Percentiles rank a stretch among this genome's conserved stretches.
These are phyloP conservation scores for Tulasnella sp. DNA, from an alignment of 768 basidiomycete species.

Conservation along the genomic window DNA sequence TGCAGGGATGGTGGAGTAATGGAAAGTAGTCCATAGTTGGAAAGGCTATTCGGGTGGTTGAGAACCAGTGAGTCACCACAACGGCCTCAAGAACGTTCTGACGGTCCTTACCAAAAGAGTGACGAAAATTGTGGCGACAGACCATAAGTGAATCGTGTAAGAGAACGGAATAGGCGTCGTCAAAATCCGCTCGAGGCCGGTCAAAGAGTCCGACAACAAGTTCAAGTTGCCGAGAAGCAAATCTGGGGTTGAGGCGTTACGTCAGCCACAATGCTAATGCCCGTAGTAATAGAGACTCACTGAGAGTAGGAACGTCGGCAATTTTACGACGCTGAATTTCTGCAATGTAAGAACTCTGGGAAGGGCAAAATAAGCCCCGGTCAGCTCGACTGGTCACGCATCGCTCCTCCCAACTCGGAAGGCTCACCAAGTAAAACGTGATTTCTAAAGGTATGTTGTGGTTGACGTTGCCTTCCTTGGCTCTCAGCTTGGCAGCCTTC, in stretches of 20 bases:
- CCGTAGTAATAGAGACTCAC: slow-evolving; percentile 46
- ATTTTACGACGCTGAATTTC: slow-evolving; percentile 60
- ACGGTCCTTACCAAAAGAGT: slow-evolving; percentile 58
- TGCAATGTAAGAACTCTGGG: slow-evolving; percentile 67
- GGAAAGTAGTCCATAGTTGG: slow-evolving; percentile 59
- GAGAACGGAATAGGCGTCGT: slow-evolving; percentile 80
- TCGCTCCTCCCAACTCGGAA: neutral
- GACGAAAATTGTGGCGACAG: slow-evolving; percentile 64
- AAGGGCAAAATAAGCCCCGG: slow-evolving; percentile 42
- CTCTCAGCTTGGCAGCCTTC: slow-evolving; percentile 60
- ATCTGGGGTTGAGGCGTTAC: slow-evolving; percentile 38
- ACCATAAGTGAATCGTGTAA: slow-evolving; percentile 73
- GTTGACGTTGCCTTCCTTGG: slow-evolving; percentile 49
- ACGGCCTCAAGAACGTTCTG: slow-evolving; percentile 62
- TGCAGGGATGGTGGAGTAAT: slow-evolving; percentile 67
- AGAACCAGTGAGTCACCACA: too few species aligned
- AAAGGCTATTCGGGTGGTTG: slow-evolving; percentile 54
- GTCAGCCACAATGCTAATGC: neutral
- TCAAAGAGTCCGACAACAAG: slow-evolving; percentile 59
- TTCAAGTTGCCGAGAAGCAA: slow-evolving; percentile 62
- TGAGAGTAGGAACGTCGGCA: slow-evolving; percentile 62
- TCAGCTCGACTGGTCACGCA: neutral
- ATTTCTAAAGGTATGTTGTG: slow-evolving; percentile 73
- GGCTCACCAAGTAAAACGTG: slow-evolving; percentile 53
- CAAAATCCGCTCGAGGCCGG: slow-evolving; percentile 70